Evolutionary conservation across 192 early-diverging fungal species (phyloP), one percentile per base, ranked within the genome.

Genomic region (Podila epigama): DNA sequence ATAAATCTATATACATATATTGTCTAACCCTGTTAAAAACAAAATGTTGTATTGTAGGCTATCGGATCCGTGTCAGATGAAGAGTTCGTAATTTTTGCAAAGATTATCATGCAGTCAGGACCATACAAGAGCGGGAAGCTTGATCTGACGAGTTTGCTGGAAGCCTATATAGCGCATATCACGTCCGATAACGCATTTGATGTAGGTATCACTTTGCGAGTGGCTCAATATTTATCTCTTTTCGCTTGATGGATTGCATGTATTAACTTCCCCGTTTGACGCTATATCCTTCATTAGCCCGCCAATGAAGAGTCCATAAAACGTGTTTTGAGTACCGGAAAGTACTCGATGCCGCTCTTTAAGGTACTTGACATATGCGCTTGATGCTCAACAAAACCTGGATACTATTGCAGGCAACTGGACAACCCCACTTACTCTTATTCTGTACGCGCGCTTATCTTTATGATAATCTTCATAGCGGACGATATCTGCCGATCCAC

Each of bases 31-130:
- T 18, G 5, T 48, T 5, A n/a, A n/a, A n/a, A n/a, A n/a, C n/a
- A n/a, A 2, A 22, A 48, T 22, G 6, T 5, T 18, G 25, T 7
- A 2, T 9, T 16, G 13, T 77, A 77, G 73, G 65, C 73, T 9
- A 77, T 77, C 60, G 51, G 60, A 8, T 68, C 65, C 3, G 73
- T 77, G 29, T 68, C 73, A 5, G 62, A 77, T 40, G 18, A n/a
- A 6, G 73, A 77, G 27, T 44, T 77, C 20, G 73, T 63, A 15
- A 59, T 32, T 34, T 60, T 68, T 31, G 73, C 73, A 29, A 77
- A 64, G 59, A 77, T 77, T 39, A 68, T 77, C 31, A 77, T 68
- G 73, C 60, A 68, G 11, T 68, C 73, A 53, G 57, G 29, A 16
- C n/a, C 66, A 0, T 77, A 77, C 33, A 25, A 63, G 31, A 63